Base-by-base conservation (phyloP, 2,329 filamentous ascomycete genomes). In the Monilinia fructigena region DNA sequence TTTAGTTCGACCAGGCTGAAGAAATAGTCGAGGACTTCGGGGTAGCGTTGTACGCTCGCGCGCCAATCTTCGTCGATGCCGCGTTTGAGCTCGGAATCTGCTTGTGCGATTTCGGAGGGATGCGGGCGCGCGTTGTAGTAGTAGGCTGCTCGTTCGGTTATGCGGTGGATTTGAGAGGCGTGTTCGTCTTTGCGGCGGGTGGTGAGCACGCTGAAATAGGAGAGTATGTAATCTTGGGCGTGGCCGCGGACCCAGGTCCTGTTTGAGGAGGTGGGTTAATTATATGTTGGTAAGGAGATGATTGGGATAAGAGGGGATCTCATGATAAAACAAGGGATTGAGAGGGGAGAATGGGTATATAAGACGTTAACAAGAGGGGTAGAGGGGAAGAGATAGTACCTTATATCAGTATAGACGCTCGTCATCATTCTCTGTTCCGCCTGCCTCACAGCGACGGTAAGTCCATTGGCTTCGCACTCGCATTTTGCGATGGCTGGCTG, bases 1-100 rank as follows among this genome's bases (percentile, higher is more conserved):
- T 81, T 84, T 67, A 92, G 76, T 65, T 88, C 85, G 47, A 93
- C 88, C 48, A 93, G 80, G 67, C 85, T 70, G 82, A 89, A 93
- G 75, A 90, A 93, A 77, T 93, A 92, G 77, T 92, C 88, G 65
- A 94, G 80, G n/a, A 93, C 87, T 75, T 93, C 89, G 5, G 90
- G 91, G 72, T 93, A 94, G 65, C 87, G 84, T 72, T 91, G 85
- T 50, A 93, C 90, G 58, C 87, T 89, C 40, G 85, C 82, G 73
- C 88, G 85, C 90, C 90, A 94, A 78, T 93, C 90, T 69, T 90
- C 87, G 73, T 93, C 89, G 73, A 93, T 89, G 68, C 89, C 89
- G 60, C 86, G 83, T 78, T 92, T 91, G 68, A 92, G 81, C 59
- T 83, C 82, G 20, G 82, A 82, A 73, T 92, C 85, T 31, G 89